Evolutionary conservation across 208 protist species (phyloP).

Genomic region (Vickermania ingenoplastis): DNA sequence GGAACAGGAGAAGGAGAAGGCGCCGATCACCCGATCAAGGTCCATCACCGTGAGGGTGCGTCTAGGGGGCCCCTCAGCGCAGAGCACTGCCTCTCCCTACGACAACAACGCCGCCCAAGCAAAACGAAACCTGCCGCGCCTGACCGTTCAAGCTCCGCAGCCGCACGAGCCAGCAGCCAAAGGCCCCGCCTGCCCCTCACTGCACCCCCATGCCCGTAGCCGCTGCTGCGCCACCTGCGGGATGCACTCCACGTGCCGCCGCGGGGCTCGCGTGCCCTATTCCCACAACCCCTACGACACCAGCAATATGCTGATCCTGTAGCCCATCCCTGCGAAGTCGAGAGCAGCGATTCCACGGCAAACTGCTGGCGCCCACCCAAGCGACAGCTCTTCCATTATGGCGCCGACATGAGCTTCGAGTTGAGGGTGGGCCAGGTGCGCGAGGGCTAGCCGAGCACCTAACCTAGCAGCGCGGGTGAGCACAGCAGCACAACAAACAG

Average conservation of each 20-base stretch:
- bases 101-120: not conserved
- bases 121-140: not conserved
- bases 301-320: constrained; percentile 9
- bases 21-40: too few relatives aligned
- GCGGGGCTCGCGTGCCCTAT: constrained; percentile 54
- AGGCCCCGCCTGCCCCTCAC: too few relatives aligned
- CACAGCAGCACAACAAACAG: too few relatives aligned
- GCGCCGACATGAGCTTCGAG: constrained; percentile 18
- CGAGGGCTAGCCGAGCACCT: too few relatives aligned
- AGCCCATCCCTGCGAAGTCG: not conserved
- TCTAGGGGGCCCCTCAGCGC: constrained; percentile 1
- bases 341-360: not conserved
- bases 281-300: constrained; percentile 79
- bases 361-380: not conserved
- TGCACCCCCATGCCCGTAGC: not conserved
- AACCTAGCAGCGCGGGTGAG: too few relatives aligned
- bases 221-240: constrained; percentile 12
- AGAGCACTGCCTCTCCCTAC: not conserved
- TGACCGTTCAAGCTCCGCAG: not conserved
- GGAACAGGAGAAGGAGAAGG: not conserved
- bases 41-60: too few relatives aligned
- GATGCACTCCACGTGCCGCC: constrained; percentile 50
- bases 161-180: not conserved
- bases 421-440: too few relatives aligned
- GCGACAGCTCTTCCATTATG: not conserved